Conservation (phyloP, 2,329 filamentous ascomycete genomes). For the Zymoseptoria brevis region DNA sequence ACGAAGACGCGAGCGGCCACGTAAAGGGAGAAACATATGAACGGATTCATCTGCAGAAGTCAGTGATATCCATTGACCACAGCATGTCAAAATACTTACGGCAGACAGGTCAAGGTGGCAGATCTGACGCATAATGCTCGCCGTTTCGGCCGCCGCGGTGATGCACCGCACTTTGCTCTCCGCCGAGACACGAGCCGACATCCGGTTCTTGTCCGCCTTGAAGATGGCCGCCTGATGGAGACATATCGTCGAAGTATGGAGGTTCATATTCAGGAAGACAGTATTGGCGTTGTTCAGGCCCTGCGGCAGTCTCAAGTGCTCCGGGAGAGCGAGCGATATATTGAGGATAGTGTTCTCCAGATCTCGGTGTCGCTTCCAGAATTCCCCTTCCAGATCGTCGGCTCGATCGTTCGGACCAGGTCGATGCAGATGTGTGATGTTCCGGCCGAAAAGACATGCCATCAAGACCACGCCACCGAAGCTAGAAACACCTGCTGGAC, state of each 20-base stretch:
- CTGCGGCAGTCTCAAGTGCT: slow-evolving; percentile 66
- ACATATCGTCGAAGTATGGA: slow-evolving; percentile 93
- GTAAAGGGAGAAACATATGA: slow-evolving; percentile 90
- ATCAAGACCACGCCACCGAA: slow-evolving; percentile 76
- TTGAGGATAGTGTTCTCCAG: slow-evolving; percentile 88
- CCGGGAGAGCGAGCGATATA: slow-evolving; percentile 74
- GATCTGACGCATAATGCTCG: slow-evolving; percentile 90
- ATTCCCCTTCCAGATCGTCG: slow-evolving; percentile 80
- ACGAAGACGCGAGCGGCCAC: slow-evolving; percentile 94
- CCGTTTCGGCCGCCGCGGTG: slow-evolving; percentile 86
- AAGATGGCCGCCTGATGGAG: slow-evolving; percentile 97
- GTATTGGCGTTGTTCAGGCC: slow-evolving; percentile 74
- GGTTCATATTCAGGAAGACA: slow-evolving; percentile 92
- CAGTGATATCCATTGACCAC: slow-evolving; percentile 1
- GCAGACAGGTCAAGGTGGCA: slow-evolving; percentile 78
- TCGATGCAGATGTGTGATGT: slow-evolving; percentile 83
- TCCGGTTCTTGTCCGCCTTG: slow-evolving; percentile 83
- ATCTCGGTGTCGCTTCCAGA: slow-evolving; percentile 86
- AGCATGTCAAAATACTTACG: slow-evolving; percentile 47
- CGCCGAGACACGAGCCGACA: slow-evolving; percentile 67
- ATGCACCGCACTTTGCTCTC: slow-evolving; percentile 93
- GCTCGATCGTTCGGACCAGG: slow-evolving; percentile 74
- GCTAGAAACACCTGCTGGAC: slow-evolving; percentile 65
- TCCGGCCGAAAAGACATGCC: slow-evolving; percentile 84
- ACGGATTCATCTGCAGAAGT: slow-evolving; percentile 74